These are phyloP conservation scores for Plenodomus tracheiphilus DNA, from an alignment of 2,329 filamentous ascomycete species.

Conservation along the genomic window DNA sequence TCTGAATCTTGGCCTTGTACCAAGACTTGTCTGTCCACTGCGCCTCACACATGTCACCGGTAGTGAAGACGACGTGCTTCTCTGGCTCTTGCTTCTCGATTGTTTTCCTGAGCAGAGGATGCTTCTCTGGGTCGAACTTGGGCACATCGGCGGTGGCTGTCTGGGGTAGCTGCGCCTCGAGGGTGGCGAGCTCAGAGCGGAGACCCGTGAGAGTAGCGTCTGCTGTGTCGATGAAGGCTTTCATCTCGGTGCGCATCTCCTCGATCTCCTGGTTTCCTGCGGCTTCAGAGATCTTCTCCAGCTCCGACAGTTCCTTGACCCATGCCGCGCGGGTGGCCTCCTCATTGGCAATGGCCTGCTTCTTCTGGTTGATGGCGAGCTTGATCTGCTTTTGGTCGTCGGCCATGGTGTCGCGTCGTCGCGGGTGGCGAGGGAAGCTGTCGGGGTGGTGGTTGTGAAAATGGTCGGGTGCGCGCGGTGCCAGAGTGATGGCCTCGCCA, in stretches of 20 bases:
- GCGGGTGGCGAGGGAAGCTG: too few relatives aligned
- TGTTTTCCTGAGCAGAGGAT: slow-evolving; percentile 67
- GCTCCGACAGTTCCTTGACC: slow-evolving; percentile 51
- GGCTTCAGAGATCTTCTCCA: slow-evolving; percentile 75
- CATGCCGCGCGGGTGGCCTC: slow-evolving; percentile 27
- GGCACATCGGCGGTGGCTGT: slow-evolving; percentile 38
- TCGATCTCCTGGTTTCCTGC: slow-evolving; percentile 79
- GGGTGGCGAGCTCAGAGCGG: slow-evolving; percentile 67
- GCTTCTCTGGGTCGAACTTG: slow-evolving; percentile 80
- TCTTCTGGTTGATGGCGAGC: slow-evolving; percentile 30
- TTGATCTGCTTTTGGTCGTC: slow-evolving; percentile 32
- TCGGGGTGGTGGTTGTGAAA: background rate
- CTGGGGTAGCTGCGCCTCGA: slow-evolving; percentile 53
- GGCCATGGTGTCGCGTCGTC: slow-evolving; percentile 24
- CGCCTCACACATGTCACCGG: slow-evolving; percentile 88
- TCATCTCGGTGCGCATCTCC: slow-evolving; percentile 80
- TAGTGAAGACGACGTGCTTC: slow-evolving; percentile 65
- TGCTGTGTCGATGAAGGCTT: slow-evolving; percentile 77
- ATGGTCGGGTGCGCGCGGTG: too few relatives aligned
- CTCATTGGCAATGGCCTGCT: slow-evolving; percentile 23
- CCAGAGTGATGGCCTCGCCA: too few relatives aligned
- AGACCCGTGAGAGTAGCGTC: slow-evolving; percentile 66
- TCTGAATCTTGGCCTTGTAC: slow-evolving; percentile 90
- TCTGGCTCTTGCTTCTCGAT: slow-evolving; percentile 44
- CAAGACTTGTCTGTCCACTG: slow-evolving; percentile 91